phyloP scores from a whole-genome alignment of 306 rosid genomes.

The Trifolium pratense region DNA sequence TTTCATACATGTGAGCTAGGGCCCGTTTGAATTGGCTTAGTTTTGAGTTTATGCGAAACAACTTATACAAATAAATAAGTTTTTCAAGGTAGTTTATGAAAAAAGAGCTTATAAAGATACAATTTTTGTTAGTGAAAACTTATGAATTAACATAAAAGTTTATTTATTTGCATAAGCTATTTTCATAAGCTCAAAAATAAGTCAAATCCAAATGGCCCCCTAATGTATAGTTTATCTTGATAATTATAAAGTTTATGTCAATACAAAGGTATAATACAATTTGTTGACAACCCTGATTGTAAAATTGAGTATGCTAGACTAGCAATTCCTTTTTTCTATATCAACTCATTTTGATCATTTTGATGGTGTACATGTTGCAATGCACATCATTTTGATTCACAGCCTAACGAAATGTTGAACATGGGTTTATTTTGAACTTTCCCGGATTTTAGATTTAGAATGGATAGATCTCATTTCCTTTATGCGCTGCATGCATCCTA shows the following conservation, averaged over 20 bases:
- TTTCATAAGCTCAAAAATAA: no score
- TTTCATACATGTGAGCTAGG: no score
- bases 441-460: constrained; percentile 9
- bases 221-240: constrained; percentile 5
- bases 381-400: constrained; percentile 27
- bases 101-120: no score
- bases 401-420: constrained; percentile 10
- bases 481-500: constrained; percentile 25
- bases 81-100: no score
- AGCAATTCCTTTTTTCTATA: constrained; percentile 2
- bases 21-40: no score
- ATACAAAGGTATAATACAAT: constrained; percentile 11
- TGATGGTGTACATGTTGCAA: constrained; percentile 1
- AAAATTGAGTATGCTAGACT: constrained; percentile 16
- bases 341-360: constrained; percentile 3
- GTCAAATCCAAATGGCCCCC: no score
- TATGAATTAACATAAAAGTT: no score
- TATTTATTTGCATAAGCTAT: no score
- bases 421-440: constrained; percentile 18
- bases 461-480: constrained; percentile 25
- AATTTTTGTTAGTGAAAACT: no score
- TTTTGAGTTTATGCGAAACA: no score
- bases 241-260: constrained; percentile 1
- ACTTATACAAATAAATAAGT: no score
- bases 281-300: neutral